These are phyloP conservation scores for Imleria badia DNA, from an alignment of 768 basidiomycete genomes.

Conservation along the genomic window DNA sequence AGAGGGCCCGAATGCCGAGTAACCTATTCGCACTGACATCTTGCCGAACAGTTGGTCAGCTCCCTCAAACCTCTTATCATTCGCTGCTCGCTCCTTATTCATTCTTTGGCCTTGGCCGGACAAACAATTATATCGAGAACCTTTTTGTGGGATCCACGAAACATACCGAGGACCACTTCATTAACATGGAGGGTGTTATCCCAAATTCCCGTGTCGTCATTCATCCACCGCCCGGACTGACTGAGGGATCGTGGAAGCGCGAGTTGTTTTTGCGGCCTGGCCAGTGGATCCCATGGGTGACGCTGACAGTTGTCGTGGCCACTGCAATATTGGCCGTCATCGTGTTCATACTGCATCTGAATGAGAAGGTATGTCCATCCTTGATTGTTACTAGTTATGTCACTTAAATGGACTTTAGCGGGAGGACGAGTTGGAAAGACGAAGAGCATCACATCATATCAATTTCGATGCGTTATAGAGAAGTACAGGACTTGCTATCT, in stretches of 20 bases:
- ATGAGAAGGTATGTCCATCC: slow-evolving; percentile 74
- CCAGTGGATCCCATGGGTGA: slow-evolving; percentile 98
- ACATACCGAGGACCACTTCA: slow-evolving; percentile 67
- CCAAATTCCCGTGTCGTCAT: slow-evolving; percentile 98
- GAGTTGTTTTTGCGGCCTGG: slow-evolving; percentile 92
- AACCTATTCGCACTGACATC: slow-evolving; percentile 1
- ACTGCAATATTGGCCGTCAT: slow-evolving; percentile 75
- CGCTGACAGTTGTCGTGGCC: slow-evolving; percentile 76
- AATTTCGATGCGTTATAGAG: slow-evolving; percentile 90
- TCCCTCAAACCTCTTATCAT: slow-evolving; percentile 92
- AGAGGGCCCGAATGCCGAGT: slow-evolving; percentile 5
- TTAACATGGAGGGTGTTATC: slow-evolving; percentile 95
- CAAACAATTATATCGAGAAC: slow-evolving; percentile 99
- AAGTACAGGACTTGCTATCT: slow-evolving; percentile 3
- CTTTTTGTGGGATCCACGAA: slow-evolving; percentile 93
- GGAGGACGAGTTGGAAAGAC: slow-evolving; percentile 90
- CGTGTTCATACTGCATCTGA: slow-evolving; percentile 84
- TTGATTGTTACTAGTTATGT: neutral
- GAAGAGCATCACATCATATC: slow-evolving; percentile 89
- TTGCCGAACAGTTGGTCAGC: slow-evolving; percentile 71
- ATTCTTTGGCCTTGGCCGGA: slow-evolving; percentile 95
- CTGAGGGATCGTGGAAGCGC: slow-evolving; percentile 67
- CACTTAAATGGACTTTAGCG: slow-evolving; percentile 46
- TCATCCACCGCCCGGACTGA: slow-evolving; percentile 62
- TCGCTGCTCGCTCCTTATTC: slow-evolving; percentile 89